Conservation (phyloP, 2,329 filamentous ascomycete species). For the Verticillium isaacii region DNA sequence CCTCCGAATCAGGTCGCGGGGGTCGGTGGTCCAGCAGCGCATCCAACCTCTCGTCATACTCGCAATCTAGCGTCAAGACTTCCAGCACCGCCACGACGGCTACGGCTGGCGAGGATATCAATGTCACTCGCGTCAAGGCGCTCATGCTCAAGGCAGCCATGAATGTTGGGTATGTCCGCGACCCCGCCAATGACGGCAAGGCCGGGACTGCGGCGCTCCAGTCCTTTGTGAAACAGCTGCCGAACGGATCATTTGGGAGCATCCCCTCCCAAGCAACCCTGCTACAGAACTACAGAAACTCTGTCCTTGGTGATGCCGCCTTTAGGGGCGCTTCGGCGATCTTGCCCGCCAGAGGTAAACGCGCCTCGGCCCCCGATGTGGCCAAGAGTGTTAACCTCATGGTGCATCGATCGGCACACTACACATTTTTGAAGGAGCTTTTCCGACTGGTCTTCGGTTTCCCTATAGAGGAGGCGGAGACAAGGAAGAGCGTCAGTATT, state of each 20-base stretch:
- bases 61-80: conserved; percentile 61
- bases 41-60: conserved; percentile 75
- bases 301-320: conserved; percentile 68
- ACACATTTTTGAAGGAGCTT: conserved; percentile 75
- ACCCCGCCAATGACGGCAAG: conserved; percentile 37
- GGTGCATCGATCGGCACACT: conserved; percentile 63
- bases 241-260: conserved; percentile 73
- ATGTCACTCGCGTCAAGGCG: conserved; percentile 71
- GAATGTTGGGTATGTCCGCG: conserved; percentile 73
- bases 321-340: conserved; percentile 49
- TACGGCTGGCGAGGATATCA: conserved; percentile 65
- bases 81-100: conserved; percentile 70
- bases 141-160: conserved; percentile 81
- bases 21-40: conserved; percentile 79
- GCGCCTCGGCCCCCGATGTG: conserved; percentile 67
- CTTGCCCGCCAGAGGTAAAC: conserved; percentile 52
- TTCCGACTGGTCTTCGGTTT: conserved; percentile 84
- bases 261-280: conserved; percentile 65
- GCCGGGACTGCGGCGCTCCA: conserved; percentile 55
- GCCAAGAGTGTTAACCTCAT: conserved; percentile 76
- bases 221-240: conserved; percentile 70
- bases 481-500: conserved; percentile 61
- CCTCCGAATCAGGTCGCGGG: conserved; percentile 51
- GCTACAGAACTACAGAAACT: conserved; percentile 73
- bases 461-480: conserved; percentile 70